These are phyloP conservation scores for Aureoboletus auriporus DNA, from an alignment of 768 basidiomycete species.

Conservation along the genomic window DNA sequence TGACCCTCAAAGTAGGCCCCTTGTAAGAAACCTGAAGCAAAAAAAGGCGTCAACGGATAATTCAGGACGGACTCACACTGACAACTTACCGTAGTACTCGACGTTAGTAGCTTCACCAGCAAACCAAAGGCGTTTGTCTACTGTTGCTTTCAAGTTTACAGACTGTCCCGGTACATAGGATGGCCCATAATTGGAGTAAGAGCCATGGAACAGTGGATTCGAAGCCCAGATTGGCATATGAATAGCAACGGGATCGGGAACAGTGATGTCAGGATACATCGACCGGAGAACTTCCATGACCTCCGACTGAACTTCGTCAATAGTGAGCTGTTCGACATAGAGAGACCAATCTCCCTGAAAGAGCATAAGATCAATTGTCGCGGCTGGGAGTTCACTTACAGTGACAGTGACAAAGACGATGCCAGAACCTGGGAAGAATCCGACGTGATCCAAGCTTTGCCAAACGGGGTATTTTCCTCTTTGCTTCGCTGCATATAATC, in stretches of 20 bases:
- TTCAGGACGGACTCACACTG: neutral
- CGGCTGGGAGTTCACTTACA: constrained; percentile 4
- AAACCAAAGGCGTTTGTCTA: constrained; percentile 52
- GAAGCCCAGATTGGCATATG: constrained; percentile 52
- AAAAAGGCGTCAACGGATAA: neutral
- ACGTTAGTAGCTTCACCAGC: constrained; percentile 59
- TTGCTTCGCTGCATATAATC: constrained; percentile 51
- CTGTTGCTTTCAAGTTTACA: constrained; percentile 55
- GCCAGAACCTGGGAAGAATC: constrained; percentile 59
- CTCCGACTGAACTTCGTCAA: constrained; percentile 45
- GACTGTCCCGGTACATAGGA: constrained; percentile 51
- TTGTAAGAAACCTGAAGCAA: constrained; percentile 47
- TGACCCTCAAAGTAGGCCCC: constrained; percentile 57
- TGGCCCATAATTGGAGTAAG: constrained; percentile 70
- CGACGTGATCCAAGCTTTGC: constrained; percentile 57
- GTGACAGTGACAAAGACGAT: constrained; percentile 34
- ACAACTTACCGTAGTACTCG: constrained; percentile 52
- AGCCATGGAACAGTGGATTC: constrained; percentile 41
- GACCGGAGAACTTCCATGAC: constrained; percentile 50
- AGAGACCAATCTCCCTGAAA: constrained; percentile 56
- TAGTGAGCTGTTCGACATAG: constrained; percentile 52
- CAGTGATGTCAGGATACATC: constrained; percentile 54
- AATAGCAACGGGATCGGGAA: constrained; percentile 57
- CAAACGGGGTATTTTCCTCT: constrained; percentile 64
- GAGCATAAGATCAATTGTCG: neutral